Percentiles rank a stretch among this genome's conserved stretches.
Conservation (phyloP, 805 yeast genomes). For the Metschnikowia noctiluminum region DNA sequence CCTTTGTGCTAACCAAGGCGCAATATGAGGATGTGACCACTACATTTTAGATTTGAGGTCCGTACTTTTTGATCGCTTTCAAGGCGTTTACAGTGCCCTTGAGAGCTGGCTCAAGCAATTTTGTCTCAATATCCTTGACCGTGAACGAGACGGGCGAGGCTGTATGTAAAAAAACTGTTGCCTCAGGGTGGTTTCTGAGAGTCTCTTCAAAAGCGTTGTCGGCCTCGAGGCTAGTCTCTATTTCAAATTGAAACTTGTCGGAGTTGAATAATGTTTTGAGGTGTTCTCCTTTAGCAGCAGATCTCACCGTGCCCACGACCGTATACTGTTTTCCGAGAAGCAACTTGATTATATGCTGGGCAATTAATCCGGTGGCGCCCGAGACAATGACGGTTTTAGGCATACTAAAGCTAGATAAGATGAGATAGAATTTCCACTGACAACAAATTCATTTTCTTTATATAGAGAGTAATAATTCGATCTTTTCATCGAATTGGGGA, state of each 20-base stretch:
- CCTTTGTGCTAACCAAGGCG: slow-evolving; percentile 29
- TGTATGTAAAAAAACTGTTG: slow-evolving; percentile 26
- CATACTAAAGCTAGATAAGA: too few species aligned
- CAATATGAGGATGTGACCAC: slow-evolving; percentile 23
- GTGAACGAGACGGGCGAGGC: slow-evolving; percentile 33
- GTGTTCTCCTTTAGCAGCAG: slow-evolving; percentile 20
- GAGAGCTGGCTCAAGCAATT: slow-evolving; percentile 30
- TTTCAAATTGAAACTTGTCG: slow-evolving; percentile 36
- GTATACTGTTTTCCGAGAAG: slow-evolving; percentile 19
- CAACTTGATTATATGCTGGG: slow-evolving; percentile 22
- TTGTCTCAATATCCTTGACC: slow-evolving; percentile 38
- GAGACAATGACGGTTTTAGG: slow-evolving; percentile 21
- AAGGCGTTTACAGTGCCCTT: slow-evolving; percentile 41
- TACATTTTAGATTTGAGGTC: not conserved
- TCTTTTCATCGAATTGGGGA: too few species aligned
- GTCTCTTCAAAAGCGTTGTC: slow-evolving; percentile 27
- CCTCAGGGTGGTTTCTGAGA: slow-evolving; percentile 25
- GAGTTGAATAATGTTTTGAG: slow-evolving; percentile 24
- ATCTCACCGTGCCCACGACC: slow-evolving; percentile 26
- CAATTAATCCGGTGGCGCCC: slow-evolving; percentile 35
- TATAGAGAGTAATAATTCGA: too few species aligned
- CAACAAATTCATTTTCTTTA: too few species aligned
- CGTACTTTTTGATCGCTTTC: slow-evolving; percentile 31
- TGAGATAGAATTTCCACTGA: too few species aligned
- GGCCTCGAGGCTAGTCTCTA: slow-evolving; percentile 14